These are phyloP conservation scores for Fusarium lyarnte DNA, from an alignment of 2,329 filamentous ascomycete species.

Conservation along the genomic window DNA sequence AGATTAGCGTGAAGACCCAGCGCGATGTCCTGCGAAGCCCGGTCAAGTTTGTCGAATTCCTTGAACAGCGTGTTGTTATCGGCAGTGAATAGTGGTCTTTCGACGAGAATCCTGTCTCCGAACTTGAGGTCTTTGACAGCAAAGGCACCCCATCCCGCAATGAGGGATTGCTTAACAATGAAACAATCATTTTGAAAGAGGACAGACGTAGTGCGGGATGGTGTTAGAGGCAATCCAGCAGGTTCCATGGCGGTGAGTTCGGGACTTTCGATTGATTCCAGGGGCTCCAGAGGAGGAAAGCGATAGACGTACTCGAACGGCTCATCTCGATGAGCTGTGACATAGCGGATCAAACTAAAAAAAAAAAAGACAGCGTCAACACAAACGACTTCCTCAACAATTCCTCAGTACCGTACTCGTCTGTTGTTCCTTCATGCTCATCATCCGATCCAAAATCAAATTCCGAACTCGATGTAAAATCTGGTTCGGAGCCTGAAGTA, in stretches of 20 bases:
- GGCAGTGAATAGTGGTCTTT: slow-evolving; percentile 55
- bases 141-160: slow-evolving; percentile 60
- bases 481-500: slow-evolving; percentile 37
- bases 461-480: slow-evolving; percentile 33
- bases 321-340: slow-evolving; percentile 18
- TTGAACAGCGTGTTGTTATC: slow-evolving; percentile 42
- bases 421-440: slow-evolving; percentile 33
- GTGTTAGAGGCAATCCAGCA: slow-evolving; percentile 5
- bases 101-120: slow-evolving; percentile 55
- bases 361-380: not conserved
- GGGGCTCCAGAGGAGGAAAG: slow-evolving; percentile 14
- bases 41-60: slow-evolving; percentile 50
- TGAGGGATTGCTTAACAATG: slow-evolving; percentile 50
- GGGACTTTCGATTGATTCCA: not conserved
- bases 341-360: slow-evolving; percentile 25
- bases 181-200: slow-evolving; percentile 54
- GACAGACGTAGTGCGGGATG: not conserved
- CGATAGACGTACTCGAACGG: slow-evolving; percentile 9
- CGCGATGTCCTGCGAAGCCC: slow-evolving; percentile 46
- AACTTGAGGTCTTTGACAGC: slow-evolving; percentile 51
- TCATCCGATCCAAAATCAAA: slow-evolving; percentile 32
- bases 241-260: not conserved
- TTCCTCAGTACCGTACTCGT: slow-evolving; percentile 29
- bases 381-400: not conserved
- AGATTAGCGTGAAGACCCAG: slow-evolving; percentile 51